Base-by-base conservation (phyloP, 2,329 filamentous ascomycete species). In the Fusarium sp. region DNA sequence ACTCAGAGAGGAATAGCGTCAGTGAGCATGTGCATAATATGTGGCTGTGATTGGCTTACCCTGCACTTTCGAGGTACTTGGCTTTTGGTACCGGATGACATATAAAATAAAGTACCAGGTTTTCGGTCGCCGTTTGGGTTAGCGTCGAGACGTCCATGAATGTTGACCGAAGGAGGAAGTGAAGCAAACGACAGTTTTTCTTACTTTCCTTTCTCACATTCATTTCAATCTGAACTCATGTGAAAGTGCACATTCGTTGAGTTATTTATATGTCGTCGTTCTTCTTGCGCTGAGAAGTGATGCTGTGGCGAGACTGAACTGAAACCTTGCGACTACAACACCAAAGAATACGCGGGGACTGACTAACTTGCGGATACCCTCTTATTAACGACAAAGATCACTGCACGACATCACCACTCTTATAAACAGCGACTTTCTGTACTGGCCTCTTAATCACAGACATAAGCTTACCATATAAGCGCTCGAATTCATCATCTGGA, bases 111-210 rank as follows among this genome's bases (percentile, higher is more conserved):
- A 18, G 69, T 71, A 69, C 25, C 32, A 3, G 5, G 11, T 9
- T 30, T 14, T 75, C 74, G 74, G 74, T 75, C 67, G 62, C 74
- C 71, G 24, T 66, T 75, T 66, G 40, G 74, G 74, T 42, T 76
- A 76, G 74, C 69, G 74, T 62, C 52, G 51, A 68, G 53, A 57
- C 51, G 57, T 65, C 72, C 66, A 57, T 75, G 70, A 74, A 72
- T 48, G 74, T 75, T 70, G 73, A 75, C 74, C 74, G 74, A 75
- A 53, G 49, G 72, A 74, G 67, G 46, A 55, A 61, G 64, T 54
- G 49, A 67, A 72, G 47, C 62, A 61, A 46, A 57, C 56, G 57
- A 61, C 56, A 60, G 53, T 47, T 59, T 52, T 59, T 62, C 61
- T 59, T 29, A 56, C 55, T 49, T 45, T 40, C 22, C 41, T 61